Evolutionary conservation across 352 stramenopile genomes (phyloP).

Genomic region (Phytophthora nicotianae): DNA sequence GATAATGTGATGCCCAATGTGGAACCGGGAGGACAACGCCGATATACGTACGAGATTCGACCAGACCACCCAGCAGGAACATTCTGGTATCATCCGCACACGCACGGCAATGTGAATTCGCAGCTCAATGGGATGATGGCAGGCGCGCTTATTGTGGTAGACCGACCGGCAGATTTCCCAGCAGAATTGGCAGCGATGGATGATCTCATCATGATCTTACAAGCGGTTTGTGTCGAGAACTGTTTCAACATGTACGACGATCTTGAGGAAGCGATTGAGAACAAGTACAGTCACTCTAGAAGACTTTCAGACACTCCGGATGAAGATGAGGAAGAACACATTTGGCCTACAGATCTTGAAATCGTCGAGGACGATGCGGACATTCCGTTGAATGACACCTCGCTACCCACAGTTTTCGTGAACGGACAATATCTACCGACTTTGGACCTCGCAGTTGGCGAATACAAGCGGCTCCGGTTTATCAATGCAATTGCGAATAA

Average conservation of each 20-base stretch:
- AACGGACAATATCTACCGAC: constrained; percentile 77
- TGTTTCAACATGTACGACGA: constrained; percentile 68
- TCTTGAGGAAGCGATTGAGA: constrained; percentile 62
- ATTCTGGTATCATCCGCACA: constrained; percentile 86
- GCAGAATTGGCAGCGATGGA: constrained; percentile 58
- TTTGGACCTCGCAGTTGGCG: constrained; percentile 49
- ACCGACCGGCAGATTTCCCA: constrained; percentile 62
- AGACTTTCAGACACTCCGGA: constrained; percentile 15
- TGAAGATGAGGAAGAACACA: constrained; percentile 4
- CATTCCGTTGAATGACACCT: constrained; percentile 74
- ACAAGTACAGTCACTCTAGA: constrained; percentile 41
- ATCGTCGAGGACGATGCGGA: constrained; percentile 39
- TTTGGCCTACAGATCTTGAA: constrained; percentile 35
- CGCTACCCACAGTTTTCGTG: constrained; percentile 69
- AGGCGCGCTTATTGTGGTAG: constrained; percentile 63
- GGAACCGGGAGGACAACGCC: constrained; percentile 41
- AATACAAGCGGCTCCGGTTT: constrained; percentile 73
- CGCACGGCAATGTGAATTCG: constrained; percentile 76
- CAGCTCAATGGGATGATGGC: constrained; percentile 81
- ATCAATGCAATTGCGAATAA: constrained; percentile 87
- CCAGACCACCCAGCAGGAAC: constrained; percentile 70
- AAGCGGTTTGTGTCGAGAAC: constrained; percentile 72
- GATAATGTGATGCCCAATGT: constrained; percentile 75
- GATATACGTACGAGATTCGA: constrained; percentile 75
- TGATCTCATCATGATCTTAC: constrained; percentile 69